Percentiles rank a stretch among this genome's conserved stretches.
Conservation (phyloP, 1,284 basidiomycete genomes). For the Ganoderma multipileum region DNA sequence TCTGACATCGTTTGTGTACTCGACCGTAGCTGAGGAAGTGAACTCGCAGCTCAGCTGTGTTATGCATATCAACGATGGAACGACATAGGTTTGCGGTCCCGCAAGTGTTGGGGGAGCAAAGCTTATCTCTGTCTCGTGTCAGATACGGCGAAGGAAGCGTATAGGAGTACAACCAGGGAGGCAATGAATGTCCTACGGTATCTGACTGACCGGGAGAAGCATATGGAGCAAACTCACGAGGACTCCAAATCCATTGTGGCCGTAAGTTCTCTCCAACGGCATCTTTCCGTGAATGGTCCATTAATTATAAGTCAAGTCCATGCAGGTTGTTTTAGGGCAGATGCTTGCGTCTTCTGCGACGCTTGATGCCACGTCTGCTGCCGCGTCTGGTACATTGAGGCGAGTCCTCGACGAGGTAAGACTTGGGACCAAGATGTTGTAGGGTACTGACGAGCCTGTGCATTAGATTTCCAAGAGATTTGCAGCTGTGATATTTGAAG, state of each 20-base stretch:
- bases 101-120: too few species aligned
- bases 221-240: constrained; percentile 36
- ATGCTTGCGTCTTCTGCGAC: constrained; percentile 35
- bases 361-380: constrained; percentile 33
- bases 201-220: constrained; percentile 52
- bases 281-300: background rate
- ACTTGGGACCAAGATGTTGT: too few species aligned
- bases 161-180: constrained; percentile 68
- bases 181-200: constrained; percentile 58
- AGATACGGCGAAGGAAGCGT: constrained; percentile 74
- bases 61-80: constrained; percentile 74
- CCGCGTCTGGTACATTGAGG: constrained; percentile 26
- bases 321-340: constrained; percentile 36
- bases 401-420: constrained; percentile 24
- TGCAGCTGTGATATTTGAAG: background rate
- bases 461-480: constrained; percentile 13
- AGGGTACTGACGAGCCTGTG: background rate
- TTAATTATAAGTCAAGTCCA: constrained; percentile 34
- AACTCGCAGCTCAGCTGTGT: constrained; percentile 68
- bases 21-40: background rate
- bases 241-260: constrained; percentile 38
- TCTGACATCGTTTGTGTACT: constrained; percentile 24
- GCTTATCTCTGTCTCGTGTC: constrained; percentile 6
- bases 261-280: constrained; percentile 35
- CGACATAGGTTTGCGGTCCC: constrained; percentile 60